A percentile compares a stretch with the other conserved stretches of the same genome.
Conservation (phyloP, 2,329 filamentous ascomycete genomes). For the Neonectria faginata region DNA sequence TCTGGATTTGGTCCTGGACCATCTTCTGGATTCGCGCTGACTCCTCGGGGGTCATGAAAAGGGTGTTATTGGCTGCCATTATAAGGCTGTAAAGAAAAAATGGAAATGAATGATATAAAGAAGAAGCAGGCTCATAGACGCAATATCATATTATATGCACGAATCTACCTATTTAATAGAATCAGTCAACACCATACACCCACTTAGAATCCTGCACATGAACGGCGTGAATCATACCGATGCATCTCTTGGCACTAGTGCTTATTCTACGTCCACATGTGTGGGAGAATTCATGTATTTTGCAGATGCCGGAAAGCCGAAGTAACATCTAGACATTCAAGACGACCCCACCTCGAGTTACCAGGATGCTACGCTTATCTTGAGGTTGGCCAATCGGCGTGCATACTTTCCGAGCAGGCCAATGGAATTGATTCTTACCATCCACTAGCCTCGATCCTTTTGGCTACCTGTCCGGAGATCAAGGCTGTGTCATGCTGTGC, state of each 20-base stretch:
- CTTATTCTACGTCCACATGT: not conserved
- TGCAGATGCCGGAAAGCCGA: not conserved
- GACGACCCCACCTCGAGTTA: not conserved
- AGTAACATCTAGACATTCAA: not conserved
- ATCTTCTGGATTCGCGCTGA: constrained; percentile 44
- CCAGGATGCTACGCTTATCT: not conserved
- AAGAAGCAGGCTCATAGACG: no score
- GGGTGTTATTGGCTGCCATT: constrained; percentile 43
- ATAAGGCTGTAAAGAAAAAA: not conserved
- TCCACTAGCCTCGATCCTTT: not conserved
- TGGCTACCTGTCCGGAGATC: not conserved
- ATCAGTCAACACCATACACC: not conserved
- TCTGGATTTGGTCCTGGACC: constrained; percentile 36
- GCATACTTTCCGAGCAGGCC: not conserved
- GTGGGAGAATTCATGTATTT: not conserved
- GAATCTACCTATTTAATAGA: not conserved
- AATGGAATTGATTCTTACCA: not conserved
- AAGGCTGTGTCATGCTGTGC: not conserved
- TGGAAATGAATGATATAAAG: not conserved
- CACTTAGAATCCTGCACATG: not conserved
- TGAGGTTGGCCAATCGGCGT: not conserved
- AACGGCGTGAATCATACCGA: constrained; percentile 1
- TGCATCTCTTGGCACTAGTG: not conserved
- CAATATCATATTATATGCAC: not conserved
- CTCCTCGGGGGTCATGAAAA: constrained; percentile 50